Base-by-base conservation (phyloP, 352 stramenopile species). In the Peronospora destructor region DNA sequence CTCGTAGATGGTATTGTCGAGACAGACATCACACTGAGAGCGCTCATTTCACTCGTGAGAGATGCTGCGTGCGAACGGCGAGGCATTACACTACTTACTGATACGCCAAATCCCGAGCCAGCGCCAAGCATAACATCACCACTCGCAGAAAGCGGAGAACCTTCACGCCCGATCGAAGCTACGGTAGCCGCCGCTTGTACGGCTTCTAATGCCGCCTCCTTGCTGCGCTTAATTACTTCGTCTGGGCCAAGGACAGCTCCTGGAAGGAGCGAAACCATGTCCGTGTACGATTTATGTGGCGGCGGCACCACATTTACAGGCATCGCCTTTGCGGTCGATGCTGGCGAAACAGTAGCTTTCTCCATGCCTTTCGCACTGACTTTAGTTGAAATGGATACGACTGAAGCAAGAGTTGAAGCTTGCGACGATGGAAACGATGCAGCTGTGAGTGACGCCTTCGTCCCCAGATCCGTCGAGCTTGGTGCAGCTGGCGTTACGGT, bases 221-320 rank as follows among this genome's bases (percentile, higher is more conserved):
- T 93, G 57, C 79, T 90, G 29, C 80, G 77, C 45, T 91, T 90
- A 51, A 93, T 93, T 23, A 93, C 82, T 62, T 93, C 79, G 45
- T 93, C 82, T 14, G 82, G 82, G 4, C 66, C 68, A 11, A 93
- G 47, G 2, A 74, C 56, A 3, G 58, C 47, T 5, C 53, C 61
- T 21, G 79, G 76, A 12, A 93, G 46, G 19, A 88, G 46, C 25
- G 73, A 74, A 21, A 88, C 68, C 45, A 91, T 82, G 29, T 90
- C 82, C 0, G 72, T 61, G 32, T 93, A 76, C 7, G 82, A 93
- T 37, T 93, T 91, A 62, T 93, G 82, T 12, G 79, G 78, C 2
- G 61, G 62, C 4, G 68, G 66, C 29, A 85, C 61, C n/a, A 59
- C 51, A 9, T n/a, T n/a, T n/a, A 65, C 53, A 33, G 49, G 53